Percentiles rank a stretch among this genome's conserved stretches.
These are phyloP conservation scores for Penicillium psychrosexuale DNA, from an alignment of 2,329 filamentous ascomycete genomes.

Conservation along the genomic window DNA sequence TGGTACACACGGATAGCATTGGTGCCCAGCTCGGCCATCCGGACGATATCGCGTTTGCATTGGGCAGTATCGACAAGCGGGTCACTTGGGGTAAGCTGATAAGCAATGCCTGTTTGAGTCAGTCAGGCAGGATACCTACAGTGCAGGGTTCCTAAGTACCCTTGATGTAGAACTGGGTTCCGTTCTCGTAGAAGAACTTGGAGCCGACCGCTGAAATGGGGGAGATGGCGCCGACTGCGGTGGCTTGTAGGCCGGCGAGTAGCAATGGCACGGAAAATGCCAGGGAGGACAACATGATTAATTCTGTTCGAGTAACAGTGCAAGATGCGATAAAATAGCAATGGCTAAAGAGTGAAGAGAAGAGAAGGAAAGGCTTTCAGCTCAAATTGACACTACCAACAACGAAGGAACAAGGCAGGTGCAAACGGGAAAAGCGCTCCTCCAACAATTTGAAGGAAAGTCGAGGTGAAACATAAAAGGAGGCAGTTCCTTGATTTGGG, in stretches of 20 bases:
- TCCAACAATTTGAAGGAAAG: neutral
- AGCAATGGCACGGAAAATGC: conserved; percentile 22
- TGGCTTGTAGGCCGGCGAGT: conserved; percentile 27
- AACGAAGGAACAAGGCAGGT: neutral
- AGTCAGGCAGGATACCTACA: conserved; percentile 8
- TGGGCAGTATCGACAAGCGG: conserved; percentile 73
- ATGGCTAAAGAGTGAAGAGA: neutral
- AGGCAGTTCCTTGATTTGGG: conserved; percentile 5
- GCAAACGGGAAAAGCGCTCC: neutral
- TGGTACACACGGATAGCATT: conserved; percentile 89
- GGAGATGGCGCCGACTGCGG: conserved; percentile 45
- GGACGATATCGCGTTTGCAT: conserved; percentile 68
- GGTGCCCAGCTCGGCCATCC: conserved; percentile 77
- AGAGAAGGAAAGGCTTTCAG: neutral
- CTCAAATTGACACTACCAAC: neutral
- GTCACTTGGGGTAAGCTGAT: conserved; percentile 65
- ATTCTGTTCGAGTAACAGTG: neutral
- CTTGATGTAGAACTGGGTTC: conserved; percentile 80
- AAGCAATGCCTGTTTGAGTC: conserved; percentile 64
- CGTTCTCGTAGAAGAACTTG: conserved; percentile 82
- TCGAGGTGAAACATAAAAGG: neutral
- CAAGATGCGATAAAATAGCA: neutral
- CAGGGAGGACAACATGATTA: conserved; percentile 24
- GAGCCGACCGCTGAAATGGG: conserved; percentile 64
- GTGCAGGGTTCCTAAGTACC: conserved; percentile 48